phyloP scores from a whole-genome alignment of 2,329 filamentous ascomycete genomes.

The Bipolaris victoriae region DNA sequence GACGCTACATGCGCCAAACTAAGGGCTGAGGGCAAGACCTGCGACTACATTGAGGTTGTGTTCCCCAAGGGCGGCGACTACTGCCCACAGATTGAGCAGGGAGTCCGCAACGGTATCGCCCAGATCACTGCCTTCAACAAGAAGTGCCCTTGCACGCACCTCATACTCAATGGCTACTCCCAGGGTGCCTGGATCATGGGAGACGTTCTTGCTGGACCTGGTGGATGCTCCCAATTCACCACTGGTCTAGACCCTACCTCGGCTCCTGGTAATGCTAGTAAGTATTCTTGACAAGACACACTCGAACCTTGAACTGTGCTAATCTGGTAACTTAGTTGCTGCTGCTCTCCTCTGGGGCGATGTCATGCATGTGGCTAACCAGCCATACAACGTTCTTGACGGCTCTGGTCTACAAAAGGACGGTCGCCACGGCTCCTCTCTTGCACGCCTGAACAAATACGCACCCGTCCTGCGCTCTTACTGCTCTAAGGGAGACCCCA shows the following conservation, averaged over 20 bases:
- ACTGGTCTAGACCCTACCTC: conserved; percentile 27
- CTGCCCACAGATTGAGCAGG: conserved; percentile 28
- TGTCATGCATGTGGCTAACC: conserved; percentile 28
- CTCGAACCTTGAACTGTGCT: conserved; percentile 24
- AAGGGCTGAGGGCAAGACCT: conserved; percentile 30
- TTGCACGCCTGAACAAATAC: conserved; percentile 30
- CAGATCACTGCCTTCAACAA: conserved; percentile 61
- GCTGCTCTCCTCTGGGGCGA: conserved; percentile 36
- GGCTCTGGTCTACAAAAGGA: conserved; percentile 23
- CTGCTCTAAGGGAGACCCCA: conserved; percentile 66
- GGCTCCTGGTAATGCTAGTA: conserved; percentile 33
- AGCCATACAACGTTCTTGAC: conserved; percentile 32
- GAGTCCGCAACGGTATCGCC: conserved; percentile 27
- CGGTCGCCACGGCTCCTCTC: conserved; percentile 21
- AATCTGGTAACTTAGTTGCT: conserved; percentile 30
- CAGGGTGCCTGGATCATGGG: conserved; percentile 66
- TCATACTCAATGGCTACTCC: conserved; percentile 66
- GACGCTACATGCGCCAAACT: conserved; percentile 31
- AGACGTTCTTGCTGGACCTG: conserved; percentile 61
- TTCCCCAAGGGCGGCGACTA: conserved; percentile 23
- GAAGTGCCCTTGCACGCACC: conserved; percentile 60
- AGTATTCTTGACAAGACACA: conserved; percentile 25
- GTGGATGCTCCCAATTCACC: conserved; percentile 28
- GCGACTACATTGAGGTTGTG: conserved; percentile 34
- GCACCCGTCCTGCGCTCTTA: conserved; percentile 64